Conservation (phyloP, 305 asterid species). For the Ilex paraguariensis region DNA sequence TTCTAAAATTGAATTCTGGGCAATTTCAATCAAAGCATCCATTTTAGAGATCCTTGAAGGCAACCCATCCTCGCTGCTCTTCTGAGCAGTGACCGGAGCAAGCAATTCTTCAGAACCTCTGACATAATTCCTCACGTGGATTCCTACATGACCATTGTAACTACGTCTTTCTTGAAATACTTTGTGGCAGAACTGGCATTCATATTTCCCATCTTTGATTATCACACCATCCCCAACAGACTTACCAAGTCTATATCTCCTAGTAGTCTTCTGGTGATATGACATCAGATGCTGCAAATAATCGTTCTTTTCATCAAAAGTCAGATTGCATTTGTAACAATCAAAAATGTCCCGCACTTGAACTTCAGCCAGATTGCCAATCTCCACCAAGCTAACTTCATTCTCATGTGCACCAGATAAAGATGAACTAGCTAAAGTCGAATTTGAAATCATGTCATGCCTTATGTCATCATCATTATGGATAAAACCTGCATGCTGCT, state of each 20-base stretch:
- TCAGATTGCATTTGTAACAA: slow-evolving; percentile 71
- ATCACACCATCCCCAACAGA: slow-evolving; percentile 79
- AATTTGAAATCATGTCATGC: slow-evolving; percentile 29
- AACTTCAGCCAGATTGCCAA: slow-evolving; percentile 90
- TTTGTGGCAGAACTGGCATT: slow-evolving; percentile 94
- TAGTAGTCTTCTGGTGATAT: slow-evolving; percentile 77
- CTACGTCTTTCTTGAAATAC: slow-evolving; percentile 71
- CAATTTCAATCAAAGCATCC: slow-evolving; percentile 55
- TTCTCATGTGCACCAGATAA: slow-evolving; percentile 33
- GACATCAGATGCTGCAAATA: slow-evolving; percentile 84
- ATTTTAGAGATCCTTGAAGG: slow-evolving; percentile 39
- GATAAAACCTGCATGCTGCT: slow-evolving; percentile 44
- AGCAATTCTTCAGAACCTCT: slow-evolving; percentile 40
- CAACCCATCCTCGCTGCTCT: slow-evolving; percentile 26
- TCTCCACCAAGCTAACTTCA: slow-evolving; percentile 41
- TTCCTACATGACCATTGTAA: slow-evolving; percentile 82
- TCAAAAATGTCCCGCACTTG: slow-evolving; percentile 73
- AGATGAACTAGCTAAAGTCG: slow-evolving; percentile 28
- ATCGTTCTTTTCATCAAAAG: slow-evolving; percentile 59
- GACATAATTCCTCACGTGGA: slow-evolving; percentile 66
- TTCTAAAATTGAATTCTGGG: slow-evolving; percentile 36
- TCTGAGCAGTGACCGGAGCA: slow-evolving; percentile 23
- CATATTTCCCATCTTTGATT: slow-evolving; percentile 71
- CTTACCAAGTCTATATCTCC: slow-evolving; percentile 60
- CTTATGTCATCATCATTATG: slow-evolving; percentile 21